Evolutionary conservation across 208 protist genomes (phyloP), one percentile per base, ranked within the genome.

Genomic region (Leishmania aethiopica): DNA sequence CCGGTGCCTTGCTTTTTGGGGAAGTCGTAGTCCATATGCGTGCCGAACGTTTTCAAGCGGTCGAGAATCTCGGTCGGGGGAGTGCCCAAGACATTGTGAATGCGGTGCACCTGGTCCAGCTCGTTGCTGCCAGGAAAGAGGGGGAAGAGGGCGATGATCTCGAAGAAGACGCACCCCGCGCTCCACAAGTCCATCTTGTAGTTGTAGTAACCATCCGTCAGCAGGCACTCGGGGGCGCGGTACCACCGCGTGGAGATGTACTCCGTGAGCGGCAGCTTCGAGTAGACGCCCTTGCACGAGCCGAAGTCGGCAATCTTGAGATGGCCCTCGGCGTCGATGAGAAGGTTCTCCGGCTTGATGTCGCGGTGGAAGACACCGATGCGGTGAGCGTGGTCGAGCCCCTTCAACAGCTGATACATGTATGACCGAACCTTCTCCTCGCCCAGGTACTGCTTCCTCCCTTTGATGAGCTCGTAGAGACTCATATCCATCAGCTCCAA

Each of bases 401-500:
- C 98, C 51, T 98, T 94, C 45, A 96, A 82, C 51, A 97, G 76
- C 67, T 98, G 91, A 83, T 99, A 97, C 87, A 98, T 96, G 85
- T 95, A 97, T 32, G 80, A 88, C 11, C 95, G 92, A 10, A 98
- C 80, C 79, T 98, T 92, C 57, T 97, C 93, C 67, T 99, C 94
- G 7, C 84, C 80, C 0, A 99, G 82, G 81, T 93, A 93, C 81
- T 99, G 95, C 66, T 89, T 83, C 28, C 98, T 78, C 1, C 93
- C 92, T 49, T 91, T 91, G 57, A 99, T 99, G 17, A 99, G 77
- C 88, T 99, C 98, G 87, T 99, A 99, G 13, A 99, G 86, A 85
- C 99, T 99, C 96, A 98, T 98, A 19, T 99, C 98, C 97, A 99
- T 98, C 28, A 99, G 84, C 86, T 99, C 99, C 88, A 99, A 99